A percentile compares a stretch with the other conserved stretches of the same genome.
phyloP scores from a whole-genome alignment of 1,284 basidiomycete species.

The Sanghuangporus baumii region DNA sequence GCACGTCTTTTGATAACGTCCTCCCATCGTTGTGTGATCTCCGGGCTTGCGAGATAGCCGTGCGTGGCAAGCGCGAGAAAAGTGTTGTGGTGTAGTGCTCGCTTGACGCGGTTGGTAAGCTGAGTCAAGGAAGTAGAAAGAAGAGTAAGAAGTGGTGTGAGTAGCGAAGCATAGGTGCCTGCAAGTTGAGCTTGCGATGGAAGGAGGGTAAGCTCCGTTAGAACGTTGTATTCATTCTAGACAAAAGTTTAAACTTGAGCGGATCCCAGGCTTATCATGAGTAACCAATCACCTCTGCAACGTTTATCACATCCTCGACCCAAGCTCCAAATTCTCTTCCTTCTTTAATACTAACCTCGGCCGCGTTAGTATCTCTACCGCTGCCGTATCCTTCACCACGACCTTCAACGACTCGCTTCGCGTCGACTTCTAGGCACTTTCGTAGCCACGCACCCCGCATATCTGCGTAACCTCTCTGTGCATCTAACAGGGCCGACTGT shows the following conservation, averaged over 20 bases:
- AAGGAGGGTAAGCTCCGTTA: slow-evolving; percentile 58
- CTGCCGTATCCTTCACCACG: slow-evolving; percentile 43
- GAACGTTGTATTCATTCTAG: slow-evolving; percentile 57
- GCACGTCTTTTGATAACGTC: slow-evolving; percentile 47
- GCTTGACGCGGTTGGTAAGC: slow-evolving; percentile 67
- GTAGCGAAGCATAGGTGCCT: slow-evolving; percentile 53
- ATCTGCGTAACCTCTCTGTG: slow-evolving; percentile 74
- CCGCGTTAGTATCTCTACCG: slow-evolving; percentile 18
- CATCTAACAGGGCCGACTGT: slow-evolving; percentile 58
- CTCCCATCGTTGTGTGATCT: slow-evolving; percentile 57
- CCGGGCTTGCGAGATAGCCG: slow-evolving; percentile 19
- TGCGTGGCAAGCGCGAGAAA: slow-evolving; percentile 75
- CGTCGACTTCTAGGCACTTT: slow-evolving; percentile 66
- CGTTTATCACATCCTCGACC: slow-evolving; percentile 53
- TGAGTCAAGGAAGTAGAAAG: slow-evolving; percentile 58
- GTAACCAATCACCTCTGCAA: slow-evolving; percentile 49
- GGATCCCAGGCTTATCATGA: background rate
- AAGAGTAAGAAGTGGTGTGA: slow-evolving; percentile 56
- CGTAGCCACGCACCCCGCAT: slow-evolving; percentile 74
- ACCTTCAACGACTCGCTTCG: slow-evolving; percentile 59
- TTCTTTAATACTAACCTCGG: slow-evolving; percentile 46
- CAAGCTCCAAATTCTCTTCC: slow-evolving; percentile 66
- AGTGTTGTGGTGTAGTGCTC: slow-evolving; percentile 76
- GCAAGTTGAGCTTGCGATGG: slow-evolving; percentile 40
- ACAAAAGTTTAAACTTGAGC: background rate